phyloP scores from a whole-genome alignment of 139 green algal genomes.

The Desmodesmus armatus region DNA sequence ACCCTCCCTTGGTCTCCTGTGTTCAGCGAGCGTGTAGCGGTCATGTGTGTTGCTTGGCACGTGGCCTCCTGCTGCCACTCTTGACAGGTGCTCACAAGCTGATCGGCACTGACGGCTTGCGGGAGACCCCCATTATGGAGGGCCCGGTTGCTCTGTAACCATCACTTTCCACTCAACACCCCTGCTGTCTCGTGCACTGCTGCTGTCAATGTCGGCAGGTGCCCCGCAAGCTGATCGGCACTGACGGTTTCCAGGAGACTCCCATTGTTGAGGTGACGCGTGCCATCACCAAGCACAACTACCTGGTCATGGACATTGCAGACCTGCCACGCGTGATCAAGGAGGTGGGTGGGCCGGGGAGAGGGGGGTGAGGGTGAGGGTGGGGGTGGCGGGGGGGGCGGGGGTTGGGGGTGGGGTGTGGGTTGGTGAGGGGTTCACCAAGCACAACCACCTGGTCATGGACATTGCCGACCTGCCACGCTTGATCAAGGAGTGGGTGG shows the following conservation, averaged over 20 bases:
- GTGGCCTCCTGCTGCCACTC: neutral
- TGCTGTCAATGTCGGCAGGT: conserved; percentile 51
- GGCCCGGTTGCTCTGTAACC: conserved; percentile 91
- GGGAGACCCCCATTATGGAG: conserved; percentile 99
- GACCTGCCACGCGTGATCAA: conserved; percentile 97
- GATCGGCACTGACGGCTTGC: conserved; percentile 89
- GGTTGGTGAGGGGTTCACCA: conserved; percentile 95
- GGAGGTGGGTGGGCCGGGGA: conserved; percentile 96
- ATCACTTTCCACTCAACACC: neutral
- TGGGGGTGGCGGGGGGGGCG: too few relatives aligned
- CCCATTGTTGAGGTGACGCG: conserved; percentile 99
- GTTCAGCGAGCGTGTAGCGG: too few relatives aligned
- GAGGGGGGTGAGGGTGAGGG: too few relatives aligned
- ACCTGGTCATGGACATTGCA: conserved; percentile 97
- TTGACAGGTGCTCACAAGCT: conserved; percentile 68
- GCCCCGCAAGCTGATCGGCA: conserved; percentile 71
- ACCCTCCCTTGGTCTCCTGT: too few relatives aligned
- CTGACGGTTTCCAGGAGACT: conserved; percentile 98
- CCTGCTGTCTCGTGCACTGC: neutral
- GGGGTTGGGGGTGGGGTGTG: too few relatives aligned
- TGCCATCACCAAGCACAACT: conserved; percentile 99
- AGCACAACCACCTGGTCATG: conserved; percentile 99
- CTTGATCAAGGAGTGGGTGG: conserved; percentile 94
- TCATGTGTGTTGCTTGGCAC: too few relatives aligned
- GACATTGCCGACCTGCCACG: conserved; percentile 96